These are phyloP conservation scores for Populus tremula DNA, from an alignment of 345 rosid genomes.

Conservation along the genomic window DNA sequence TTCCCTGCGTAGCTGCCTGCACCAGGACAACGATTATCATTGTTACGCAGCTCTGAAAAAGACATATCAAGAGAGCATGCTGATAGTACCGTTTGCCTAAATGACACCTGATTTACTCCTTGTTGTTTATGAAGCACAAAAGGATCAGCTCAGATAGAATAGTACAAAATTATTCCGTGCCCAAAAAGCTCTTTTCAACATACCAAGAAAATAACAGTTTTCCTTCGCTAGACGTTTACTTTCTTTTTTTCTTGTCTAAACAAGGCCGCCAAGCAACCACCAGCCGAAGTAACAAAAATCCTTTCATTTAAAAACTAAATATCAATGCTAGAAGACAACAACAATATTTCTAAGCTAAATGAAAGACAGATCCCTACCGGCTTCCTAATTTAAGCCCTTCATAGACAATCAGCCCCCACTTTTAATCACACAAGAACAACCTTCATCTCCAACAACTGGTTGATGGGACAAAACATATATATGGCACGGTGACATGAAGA, in stretches of 20 bases:
- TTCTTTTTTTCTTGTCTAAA: not conserved
- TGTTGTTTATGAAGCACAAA: not conserved
- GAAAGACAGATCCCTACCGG: not conserved
- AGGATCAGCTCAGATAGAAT: not conserved
- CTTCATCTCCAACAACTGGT: not conserved
- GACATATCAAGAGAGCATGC: not conserved
- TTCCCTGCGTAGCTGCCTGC: slow-evolving; percentile 69
- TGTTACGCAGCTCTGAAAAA: not conserved
- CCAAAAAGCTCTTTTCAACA: not conserved
- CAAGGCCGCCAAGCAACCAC: not conserved
- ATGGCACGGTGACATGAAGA: not conserved
- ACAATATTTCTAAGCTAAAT: not conserved
- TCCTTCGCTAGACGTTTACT: not conserved
- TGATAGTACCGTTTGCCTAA: not conserved
- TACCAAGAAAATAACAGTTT: not conserved
- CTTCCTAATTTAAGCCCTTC: not conserved
- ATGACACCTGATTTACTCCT: not conserved
- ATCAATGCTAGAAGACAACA: not conserved
- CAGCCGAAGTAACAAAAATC: not conserved
- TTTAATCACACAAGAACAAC: slow-evolving; percentile 5
- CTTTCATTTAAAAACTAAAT: not conserved
- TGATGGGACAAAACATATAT: not conserved
- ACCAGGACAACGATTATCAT: slow-evolving; percentile 8
- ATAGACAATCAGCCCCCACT: not conserved
- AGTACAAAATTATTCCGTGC: not conserved